Percentiles rank a stretch among this genome's conserved stretches.
These are phyloP conservation scores for Houttuynia cordata DNA, from an alignment of 164 flowering plant genomes.

Conservation along the genomic window DNA sequence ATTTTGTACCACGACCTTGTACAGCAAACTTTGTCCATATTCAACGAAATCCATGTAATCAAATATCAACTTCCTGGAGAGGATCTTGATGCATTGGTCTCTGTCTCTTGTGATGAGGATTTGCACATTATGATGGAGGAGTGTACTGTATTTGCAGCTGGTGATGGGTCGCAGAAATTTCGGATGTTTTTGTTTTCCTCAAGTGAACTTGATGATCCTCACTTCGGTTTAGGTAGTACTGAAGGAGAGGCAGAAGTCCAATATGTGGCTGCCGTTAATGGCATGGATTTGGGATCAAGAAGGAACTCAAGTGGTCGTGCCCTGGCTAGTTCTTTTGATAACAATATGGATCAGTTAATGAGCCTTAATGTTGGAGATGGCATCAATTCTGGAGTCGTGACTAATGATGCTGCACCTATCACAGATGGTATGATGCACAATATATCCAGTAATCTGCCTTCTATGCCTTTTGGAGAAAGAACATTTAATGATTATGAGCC, in stretches of 20 bases:
- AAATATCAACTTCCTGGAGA: conserved; percentile 97
- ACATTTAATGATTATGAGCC: conserved; percentile 19
- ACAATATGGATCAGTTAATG: conserved; percentile 53
- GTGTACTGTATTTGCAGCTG: conserved; percentile 35
- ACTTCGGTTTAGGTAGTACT: conserved; percentile 31
- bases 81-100: conserved; percentile 89
- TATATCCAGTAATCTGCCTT: conserved; percentile 18
- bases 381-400: conserved; percentile 12
- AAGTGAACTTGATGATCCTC: conserved; percentile 54
- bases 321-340: conserved; percentile 33
- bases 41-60: conserved; percentile 39
- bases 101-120: conserved; percentile 90
- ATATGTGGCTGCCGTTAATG: conserved; percentile 84
- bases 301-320: conserved; percentile 29
- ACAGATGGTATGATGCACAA: conserved; percentile 9
- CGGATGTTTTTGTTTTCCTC: conserved; percentile 69
- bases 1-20: conserved; percentile 60
- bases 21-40: conserved; percentile 41
- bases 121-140: conserved; percentile 95
- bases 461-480: conserved; percentile 19
- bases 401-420: conserved; percentile 15
- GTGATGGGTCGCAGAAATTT: conserved; percentile 47
- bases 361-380: conserved; percentile 20
- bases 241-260: conserved; percentile 68
- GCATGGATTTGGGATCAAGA: conserved; percentile 59